A percentile compares a stretch with the other conserved stretches of the same genome.
Evolutionary conservation across 371 early-diverging fungal species (phyloP).

Genomic region (Chytridium lagenaria): DNA sequence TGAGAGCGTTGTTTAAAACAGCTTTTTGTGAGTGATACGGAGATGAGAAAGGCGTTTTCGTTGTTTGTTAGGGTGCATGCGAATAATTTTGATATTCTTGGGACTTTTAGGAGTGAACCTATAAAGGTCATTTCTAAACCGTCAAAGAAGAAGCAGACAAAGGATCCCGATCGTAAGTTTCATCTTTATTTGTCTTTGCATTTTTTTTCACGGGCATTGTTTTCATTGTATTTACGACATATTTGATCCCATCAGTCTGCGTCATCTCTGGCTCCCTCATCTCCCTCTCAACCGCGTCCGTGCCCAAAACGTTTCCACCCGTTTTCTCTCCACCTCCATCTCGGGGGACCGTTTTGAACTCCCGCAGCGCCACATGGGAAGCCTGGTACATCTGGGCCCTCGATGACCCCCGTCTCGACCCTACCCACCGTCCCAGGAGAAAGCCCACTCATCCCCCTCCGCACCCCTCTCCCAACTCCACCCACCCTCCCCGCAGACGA

Average conservation of each 20-base stretch:
- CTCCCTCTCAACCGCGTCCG: constrained; percentile 53
- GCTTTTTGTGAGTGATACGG: constrained; percentile 82
- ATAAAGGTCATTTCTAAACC: constrained; percentile 68
- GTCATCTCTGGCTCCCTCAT: constrained; percentile 58
- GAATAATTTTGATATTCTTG: constrained; percentile 11
- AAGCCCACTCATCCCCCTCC: neutral
- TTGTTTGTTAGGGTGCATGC: constrained; percentile 74
- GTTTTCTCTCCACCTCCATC: constrained; percentile 48
- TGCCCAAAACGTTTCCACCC: constrained; percentile 58
- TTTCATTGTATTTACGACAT: no score
- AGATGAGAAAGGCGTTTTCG: constrained; percentile 80
- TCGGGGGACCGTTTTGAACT: constrained; percentile 20
- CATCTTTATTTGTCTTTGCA: constrained; percentile 4
- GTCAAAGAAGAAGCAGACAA: constrained; percentile 76
- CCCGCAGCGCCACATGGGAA: constrained; percentile 69
- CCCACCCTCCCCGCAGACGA: neutral
- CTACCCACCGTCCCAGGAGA: constrained; percentile 42
- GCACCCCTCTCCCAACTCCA: neutral
- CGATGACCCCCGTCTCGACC: constrained; percentile 64
- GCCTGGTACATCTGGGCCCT: constrained; percentile 89
- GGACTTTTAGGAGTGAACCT: constrained; percentile 56
- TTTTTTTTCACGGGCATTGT: constrained; percentile 3
- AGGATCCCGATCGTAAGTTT: constrained; percentile 50
- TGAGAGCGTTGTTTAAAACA: constrained; percentile 71
- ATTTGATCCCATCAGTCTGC: constrained; percentile 69